These are phyloP conservation scores for Polytrichum formosum DNA, from an alignment of 225 moss, liverwort and hornwort genomes.

Conservation along the genomic window DNA sequence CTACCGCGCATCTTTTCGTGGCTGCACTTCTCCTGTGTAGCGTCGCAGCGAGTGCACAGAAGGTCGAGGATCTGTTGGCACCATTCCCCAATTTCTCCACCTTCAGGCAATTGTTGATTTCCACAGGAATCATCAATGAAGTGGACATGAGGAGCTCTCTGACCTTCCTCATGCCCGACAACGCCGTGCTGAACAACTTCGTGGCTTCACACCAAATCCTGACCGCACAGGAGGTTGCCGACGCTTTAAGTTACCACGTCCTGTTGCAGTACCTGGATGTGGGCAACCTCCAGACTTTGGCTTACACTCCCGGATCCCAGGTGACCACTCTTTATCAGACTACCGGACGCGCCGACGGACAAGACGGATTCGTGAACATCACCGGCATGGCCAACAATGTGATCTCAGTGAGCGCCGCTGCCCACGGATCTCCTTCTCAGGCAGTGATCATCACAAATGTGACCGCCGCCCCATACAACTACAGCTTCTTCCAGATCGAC, in stretches of 20 bases:
- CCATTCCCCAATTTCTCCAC: conserved; percentile 26
- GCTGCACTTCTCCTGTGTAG: conserved; percentile 5
- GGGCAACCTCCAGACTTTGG: conserved; percentile 17
- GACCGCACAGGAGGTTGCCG: conserved; percentile 28
- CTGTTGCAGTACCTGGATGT: conserved; percentile 32
- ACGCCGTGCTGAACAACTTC: conserved; percentile 27
- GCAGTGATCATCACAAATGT: conserved; percentile 15
- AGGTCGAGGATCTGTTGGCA: conserved; percentile 17
- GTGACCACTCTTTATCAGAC: conserved; percentile 20
- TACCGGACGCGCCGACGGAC: conserved; percentile 3
- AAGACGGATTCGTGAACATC: conserved; percentile 13
- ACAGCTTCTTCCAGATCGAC: conserved; percentile 12
- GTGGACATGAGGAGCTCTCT: conserved; percentile 37
- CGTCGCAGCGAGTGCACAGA: conserved; percentile 24
- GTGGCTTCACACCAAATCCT: conserved; percentile 21
- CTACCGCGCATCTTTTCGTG: neutral
- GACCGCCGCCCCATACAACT: conserved; percentile 15
- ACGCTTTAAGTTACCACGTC: conserved; percentile 35
- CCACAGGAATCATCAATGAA: conserved; percentile 39
- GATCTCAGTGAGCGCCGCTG: neutral
- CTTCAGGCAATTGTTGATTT: conserved; percentile 10
- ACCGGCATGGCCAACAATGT: conserved; percentile 4
- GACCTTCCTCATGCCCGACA: conserved; percentile 28
- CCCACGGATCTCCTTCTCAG: neutral
- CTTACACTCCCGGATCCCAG: neutral